A percentile compares a stretch with the other conserved stretches of the same genome.
These are phyloP conservation scores for Linderniella brevidens DNA, from an alignment of 257 asterid genomes.

Conservation along the genomic window DNA sequence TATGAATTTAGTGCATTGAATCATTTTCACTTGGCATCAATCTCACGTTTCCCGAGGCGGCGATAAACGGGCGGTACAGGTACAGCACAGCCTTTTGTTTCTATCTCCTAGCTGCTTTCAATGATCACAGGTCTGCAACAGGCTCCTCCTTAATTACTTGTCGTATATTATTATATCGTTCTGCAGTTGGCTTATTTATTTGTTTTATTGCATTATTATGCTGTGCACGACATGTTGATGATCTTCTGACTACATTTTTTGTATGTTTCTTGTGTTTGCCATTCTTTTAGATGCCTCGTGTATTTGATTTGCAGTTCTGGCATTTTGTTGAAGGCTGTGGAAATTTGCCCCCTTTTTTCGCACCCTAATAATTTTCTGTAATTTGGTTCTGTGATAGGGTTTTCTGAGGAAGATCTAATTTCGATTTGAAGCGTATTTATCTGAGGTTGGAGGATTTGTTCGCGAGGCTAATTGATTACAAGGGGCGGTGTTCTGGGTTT, in stretches of 20 bases:
- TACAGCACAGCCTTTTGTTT: background rate
- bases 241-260: conserved; percentile 10
- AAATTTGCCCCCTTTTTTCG: conserved; percentile 11
- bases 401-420: background rate
- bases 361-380: conserved; percentile 10
- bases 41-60: conserved; percentile 30
- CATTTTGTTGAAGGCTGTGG: conserved; percentile 16
- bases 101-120: conserved; percentile 11
- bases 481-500: conserved; percentile 9
- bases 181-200: conserved; percentile 6
- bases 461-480: conserved; percentile 12
- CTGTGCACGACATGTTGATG: conserved; percentile 14
- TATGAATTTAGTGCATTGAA: conserved; percentile 44
- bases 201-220: conserved; percentile 9
- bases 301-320: conserved; percentile 16
- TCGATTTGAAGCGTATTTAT: conserved; percentile 3
- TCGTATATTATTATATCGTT: background rate
- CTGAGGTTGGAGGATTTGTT: conserved; percentile 8
- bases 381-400: conserved; percentile 12
- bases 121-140: conserved; percentile 17
- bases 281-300: background rate
- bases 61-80: conserved; percentile 14
- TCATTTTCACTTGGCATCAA: conserved; percentile 13
- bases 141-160: conserved; percentile 11
- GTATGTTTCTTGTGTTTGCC: background rate